Evolutionary conservation across 2,329 filamentous ascomycete species (phyloP).

Genomic region (Phaeosphaeriaceae sp.): DNA sequence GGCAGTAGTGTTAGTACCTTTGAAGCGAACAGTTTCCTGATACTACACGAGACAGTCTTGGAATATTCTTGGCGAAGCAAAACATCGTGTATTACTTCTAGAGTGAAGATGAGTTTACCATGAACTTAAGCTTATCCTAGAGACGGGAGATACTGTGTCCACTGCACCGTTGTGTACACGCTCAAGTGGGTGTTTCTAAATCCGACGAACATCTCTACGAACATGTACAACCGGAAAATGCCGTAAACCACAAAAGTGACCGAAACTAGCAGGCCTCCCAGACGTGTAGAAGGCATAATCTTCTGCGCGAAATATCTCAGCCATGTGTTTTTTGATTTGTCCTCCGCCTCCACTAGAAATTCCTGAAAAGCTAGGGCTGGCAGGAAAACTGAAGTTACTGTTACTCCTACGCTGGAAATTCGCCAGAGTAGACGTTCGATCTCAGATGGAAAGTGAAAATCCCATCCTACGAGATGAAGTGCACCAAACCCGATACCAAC

Average conservation of each 20-base stretch:
- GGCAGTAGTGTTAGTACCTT: no score
- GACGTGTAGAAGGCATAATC: no score
- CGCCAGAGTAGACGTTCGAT: conserved; percentile 17
- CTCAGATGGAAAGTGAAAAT: conserved; percentile 10
- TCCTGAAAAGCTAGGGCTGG: no score
- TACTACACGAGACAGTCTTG: neutral
- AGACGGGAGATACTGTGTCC: neutral
- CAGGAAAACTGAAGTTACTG: neutral
- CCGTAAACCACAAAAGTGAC: conserved; percentile 6
- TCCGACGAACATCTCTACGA: conserved; percentile 16
- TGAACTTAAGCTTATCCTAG: neutral
- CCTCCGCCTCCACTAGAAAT: no score
- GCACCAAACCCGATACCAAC: conserved; percentile 1
- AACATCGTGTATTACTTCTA: neutral
- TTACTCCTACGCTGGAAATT: conserved; percentile 8
- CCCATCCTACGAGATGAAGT: conserved; percentile 14
- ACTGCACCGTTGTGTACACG: conserved; percentile 9
- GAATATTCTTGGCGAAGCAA: neutral
- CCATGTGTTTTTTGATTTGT: no score
- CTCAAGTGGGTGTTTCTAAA: conserved; percentile 8
- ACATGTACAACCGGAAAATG: conserved; percentile 7
- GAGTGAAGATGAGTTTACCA: neutral
- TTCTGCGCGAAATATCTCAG: no score
- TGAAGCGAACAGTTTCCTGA: neutral
- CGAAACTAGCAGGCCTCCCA: no score